Evolutionary conservation across 805 yeast species (phyloP).

Genomic region (Jamesozyma rosinii): DNA sequence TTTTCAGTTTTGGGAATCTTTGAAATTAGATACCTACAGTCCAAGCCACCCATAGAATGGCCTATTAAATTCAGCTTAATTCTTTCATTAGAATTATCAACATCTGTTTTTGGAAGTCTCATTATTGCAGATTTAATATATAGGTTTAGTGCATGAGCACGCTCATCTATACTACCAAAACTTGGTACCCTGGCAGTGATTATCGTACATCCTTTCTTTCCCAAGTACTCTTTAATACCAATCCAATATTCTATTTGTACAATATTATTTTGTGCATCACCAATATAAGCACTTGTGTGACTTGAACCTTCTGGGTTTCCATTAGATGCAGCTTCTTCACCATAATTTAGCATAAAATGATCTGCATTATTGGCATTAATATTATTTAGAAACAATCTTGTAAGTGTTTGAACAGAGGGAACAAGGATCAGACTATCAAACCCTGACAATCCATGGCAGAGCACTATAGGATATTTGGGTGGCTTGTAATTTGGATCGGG

Average conservation of each 20-base stretch:
- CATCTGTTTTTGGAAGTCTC: neutral
- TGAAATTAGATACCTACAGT: conserved; percentile 66
- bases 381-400: conserved; percentile 16
- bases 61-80: conserved; percentile 57
- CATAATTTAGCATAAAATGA: conserved; percentile 12
- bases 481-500: conserved; percentile 34
- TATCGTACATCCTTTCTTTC: conserved; percentile 55
- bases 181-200: conserved; percentile 74
- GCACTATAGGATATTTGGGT: conserved; percentile 64
- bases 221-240: conserved; percentile 60
- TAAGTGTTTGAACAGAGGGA: conserved; percentile 33
- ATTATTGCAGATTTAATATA: conserved; percentile 33
- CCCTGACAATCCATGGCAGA: conserved; percentile 85
- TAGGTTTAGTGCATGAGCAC: conserved; percentile 51
- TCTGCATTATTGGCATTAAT: conserved; percentile 15
- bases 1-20: conserved; percentile 33
- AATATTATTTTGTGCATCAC: conserved; percentile 1
- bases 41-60: conserved; percentile 93
- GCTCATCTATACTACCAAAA: conserved; percentile 59
- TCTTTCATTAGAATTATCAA: conserved; percentile 14
- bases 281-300: conserved; percentile 3
- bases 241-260: conserved; percentile 56
- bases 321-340: conserved; percentile 1
- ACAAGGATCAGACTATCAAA: conserved; percentile 49
- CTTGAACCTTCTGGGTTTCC: neutral